Base-by-base conservation (phyloP, 371 early-diverging fungal species). In the Amoeboaphelidium occidentale region DNA sequence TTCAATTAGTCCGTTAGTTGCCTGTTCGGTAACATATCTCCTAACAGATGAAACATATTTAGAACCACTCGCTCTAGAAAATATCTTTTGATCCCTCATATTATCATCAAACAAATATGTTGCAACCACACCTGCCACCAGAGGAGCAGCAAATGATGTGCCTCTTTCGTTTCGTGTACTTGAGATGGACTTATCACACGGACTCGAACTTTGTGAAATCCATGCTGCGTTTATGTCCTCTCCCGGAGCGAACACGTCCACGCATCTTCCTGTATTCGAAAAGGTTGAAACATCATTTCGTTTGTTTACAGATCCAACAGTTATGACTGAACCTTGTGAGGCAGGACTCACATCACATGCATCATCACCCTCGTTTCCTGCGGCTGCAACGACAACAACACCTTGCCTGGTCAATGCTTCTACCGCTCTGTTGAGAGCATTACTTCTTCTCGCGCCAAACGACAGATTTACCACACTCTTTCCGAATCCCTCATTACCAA, bases 391-490 rank as follows among this genome's bases (percentile, higher is more conserved):
- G 24, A 72, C 69, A 51, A 66, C 60, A 48, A 76, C 46, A 45
- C 75, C 73, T 48, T 53, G 23, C 3, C 39, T 4, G 14, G 87
- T 81, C 51, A 88, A 88, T 6, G 10, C 10, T 10, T 32, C 23
- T 2, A 32, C 39, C 17, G 84, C 81, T 25, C 68, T 56, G 55
- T 93, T 84, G 51, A 97, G 68, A 10, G 86, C 72, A 52, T 71
- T 72, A 45, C 83, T 83, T 53, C 70, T 73, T 10, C 6, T 10
- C 10, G 10, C 39, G 17, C 39, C 39, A 6, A 32, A 17, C 39
- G 39, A 32, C 39, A 32, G 17, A 32, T 32, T 32, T n/a, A n/a
- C n/a, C n/a, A n/a, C n/a, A n/a, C n/a, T n/a, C n/a, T n/a, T n/a
- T n/a, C n/a, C n/a, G n/a, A n/a, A n/a, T n/a, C n/a, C n/a, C n/a